Evolutionary conservation across 192 early-diverging fungal genomes (phyloP), one percentile per base, ranked within the genome.

Genomic region (Jimgerdemannia lactiflua): DNA sequence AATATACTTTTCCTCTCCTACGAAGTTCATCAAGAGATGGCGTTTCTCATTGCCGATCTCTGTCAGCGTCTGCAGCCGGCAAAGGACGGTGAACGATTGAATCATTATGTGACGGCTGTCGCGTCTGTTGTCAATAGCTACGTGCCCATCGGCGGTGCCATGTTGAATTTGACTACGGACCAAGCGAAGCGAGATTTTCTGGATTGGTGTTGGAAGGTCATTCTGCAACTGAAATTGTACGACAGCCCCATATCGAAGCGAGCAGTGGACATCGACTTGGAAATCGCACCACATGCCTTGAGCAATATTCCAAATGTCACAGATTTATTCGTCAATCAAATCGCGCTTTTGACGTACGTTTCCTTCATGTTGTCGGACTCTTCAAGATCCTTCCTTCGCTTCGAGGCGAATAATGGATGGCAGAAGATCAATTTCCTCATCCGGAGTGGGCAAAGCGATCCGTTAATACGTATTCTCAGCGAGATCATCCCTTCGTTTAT

Each of bases 161-260:
- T 59, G 49, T 14, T 59, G 49, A 59, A 59, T 59, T 14, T 59
- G 2, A 59, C 49, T 59, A 59, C 74, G 4, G 74, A 75, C 49
- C 59, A 43, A 0, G 71, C 70, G 3, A 77, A 73, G n/a, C 78
- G 74, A 39, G 73, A 78, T 4, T 82, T 78, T 63, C 77, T 86
- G 77, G 79, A 82, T 17, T 86, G 85, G 85, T 82, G 78, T 59
- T 84, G 82, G 82, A 39, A 29, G n/a, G 77, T 83, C 44, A 67
- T 80, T 4, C 78, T 71, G 3, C 71, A 77, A 41, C 69, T 86
- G 1, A 49, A 77, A 18, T 70, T 84, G 3, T 77, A 79, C 39
- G 71, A 84, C 29, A 65, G 82, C 4, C 77, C 77, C 3, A 43
- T 80, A 9, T 64, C 67, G 4, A 54, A 42, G 17, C 66, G 74